Percentiles rank a stretch among this genome's conserved stretches.
Conservation (phyloP, 1,284 basidiomycete genomes). For the Cryptococcus wingfieldii region DNA sequence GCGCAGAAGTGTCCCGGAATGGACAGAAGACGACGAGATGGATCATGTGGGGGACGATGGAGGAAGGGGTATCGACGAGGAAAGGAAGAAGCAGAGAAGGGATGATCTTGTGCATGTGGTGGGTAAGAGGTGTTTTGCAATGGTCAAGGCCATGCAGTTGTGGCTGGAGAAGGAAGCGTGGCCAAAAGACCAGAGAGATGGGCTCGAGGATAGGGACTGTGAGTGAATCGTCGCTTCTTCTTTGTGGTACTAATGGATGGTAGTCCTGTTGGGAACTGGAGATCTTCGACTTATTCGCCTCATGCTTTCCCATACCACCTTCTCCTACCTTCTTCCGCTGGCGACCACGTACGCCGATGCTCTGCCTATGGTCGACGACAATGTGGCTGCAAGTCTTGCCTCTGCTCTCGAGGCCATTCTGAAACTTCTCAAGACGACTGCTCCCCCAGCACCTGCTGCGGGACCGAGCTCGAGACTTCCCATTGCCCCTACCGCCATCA, state of each 20-base stretch:
- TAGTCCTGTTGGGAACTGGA: constrained; percentile 38
- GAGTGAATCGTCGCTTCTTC: neutral
- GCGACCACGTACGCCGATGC: constrained; percentile 18
- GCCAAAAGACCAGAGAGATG: constrained; percentile 23
- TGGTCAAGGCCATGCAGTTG: constrained; percentile 25
- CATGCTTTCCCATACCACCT: constrained; percentile 25
- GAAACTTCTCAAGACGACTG: constrained; percentile 14
- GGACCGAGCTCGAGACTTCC: constrained; percentile 14
- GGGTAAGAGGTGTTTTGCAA: constrained; percentile 27
- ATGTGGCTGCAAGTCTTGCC: constrained; percentile 3
- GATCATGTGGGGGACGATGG: constrained; percentile 11
- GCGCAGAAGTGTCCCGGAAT: constrained; percentile 13
- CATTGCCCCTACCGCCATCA: constrained; percentile 24
- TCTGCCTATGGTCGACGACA: constrained; percentile 7
- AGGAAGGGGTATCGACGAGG: constrained; percentile 1
- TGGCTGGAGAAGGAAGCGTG: constrained; percentile 34
- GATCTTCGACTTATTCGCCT: constrained; percentile 30
- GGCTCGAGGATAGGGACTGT: constrained; percentile 28
- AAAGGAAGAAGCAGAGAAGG: constrained; percentile 6
- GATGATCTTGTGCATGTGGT: constrained; percentile 19
- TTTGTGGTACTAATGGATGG: neutral
- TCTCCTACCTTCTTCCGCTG: constrained; percentile 24
- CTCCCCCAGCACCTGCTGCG: constrained; percentile 16
- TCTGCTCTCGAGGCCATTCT: constrained; percentile 12
- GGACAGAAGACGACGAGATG: constrained; percentile 16